Evolutionary conservation across 805 yeast genomes (phyloP).

Genomic region (Candida nanaspora): DNA sequence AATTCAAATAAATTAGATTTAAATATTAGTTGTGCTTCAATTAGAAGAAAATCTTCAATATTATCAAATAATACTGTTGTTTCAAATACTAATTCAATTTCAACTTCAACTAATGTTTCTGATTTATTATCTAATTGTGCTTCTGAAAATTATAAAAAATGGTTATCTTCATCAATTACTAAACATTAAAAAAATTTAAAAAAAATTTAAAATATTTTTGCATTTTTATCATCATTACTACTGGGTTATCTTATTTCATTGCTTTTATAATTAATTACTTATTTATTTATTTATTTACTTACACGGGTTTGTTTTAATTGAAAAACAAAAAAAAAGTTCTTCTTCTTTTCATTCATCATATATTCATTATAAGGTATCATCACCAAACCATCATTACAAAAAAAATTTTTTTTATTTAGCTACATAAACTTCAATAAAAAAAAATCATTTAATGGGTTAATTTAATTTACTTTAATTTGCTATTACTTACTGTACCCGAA

Average conservation of each 20-base stretch:
- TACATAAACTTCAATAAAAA: too few relatives aligned
- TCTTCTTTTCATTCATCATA: too few relatives aligned
- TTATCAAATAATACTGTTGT: neutral
- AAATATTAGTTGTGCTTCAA: slow-evolving; percentile 9
- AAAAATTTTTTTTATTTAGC: too few relatives aligned
- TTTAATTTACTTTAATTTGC: too few relatives aligned
- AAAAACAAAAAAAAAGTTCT: neutral
- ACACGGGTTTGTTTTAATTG: neutral
- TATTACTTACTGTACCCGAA: too few relatives aligned
- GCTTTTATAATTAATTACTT: neutral
- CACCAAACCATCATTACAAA: too few relatives aligned
- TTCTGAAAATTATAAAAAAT: slow-evolving; percentile 24
- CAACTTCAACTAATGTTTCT: slow-evolving; percentile 19
- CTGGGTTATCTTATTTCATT: too few relatives aligned
- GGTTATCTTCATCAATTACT: slow-evolving; percentile 16
- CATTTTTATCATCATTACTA: too few relatives aligned
- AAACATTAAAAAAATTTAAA: neutral
- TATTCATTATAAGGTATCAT: too few relatives aligned
- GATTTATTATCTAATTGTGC: slow-evolving; percentile 21
- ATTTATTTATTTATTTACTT: neutral
- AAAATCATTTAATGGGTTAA: too few relatives aligned
- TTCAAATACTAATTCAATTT: neutral
- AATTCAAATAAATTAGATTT: slow-evolving; percentile 25
- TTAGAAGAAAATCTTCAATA: neutral
- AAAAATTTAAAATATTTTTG: neutral